Conservation (phyloP, 2,329 filamentous ascomycete genomes). For the Tolypocladium amazonense region DNA sequence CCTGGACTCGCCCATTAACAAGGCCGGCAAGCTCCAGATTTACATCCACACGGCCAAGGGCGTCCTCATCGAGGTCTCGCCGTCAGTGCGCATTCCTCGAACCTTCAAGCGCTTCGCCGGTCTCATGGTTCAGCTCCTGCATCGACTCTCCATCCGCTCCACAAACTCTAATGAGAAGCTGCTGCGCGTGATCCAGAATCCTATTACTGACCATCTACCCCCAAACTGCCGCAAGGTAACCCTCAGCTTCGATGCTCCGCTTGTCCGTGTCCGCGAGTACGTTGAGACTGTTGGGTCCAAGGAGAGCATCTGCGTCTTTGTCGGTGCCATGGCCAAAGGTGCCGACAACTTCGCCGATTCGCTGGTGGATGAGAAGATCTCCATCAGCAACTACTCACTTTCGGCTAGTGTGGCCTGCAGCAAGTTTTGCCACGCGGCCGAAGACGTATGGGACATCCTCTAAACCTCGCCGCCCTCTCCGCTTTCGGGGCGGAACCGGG, state of each 20-base stretch:
- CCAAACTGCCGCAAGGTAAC: conserved; percentile 98
- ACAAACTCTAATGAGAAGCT: conserved; percentile 97
- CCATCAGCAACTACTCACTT: conserved; percentile 95
- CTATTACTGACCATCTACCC: conserved; percentile 91
- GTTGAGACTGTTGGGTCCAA: conserved; percentile 66
- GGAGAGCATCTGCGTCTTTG: conserved; percentile 95
- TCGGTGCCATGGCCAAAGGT: conserved; percentile 97
- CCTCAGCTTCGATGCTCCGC: conserved; percentile 81
- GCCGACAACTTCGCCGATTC: conserved; percentile 89
- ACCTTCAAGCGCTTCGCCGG: conserved; percentile 99
- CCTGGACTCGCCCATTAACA: conserved; percentile 97
- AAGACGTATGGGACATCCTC: conserved; percentile 91
- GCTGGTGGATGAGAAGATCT: conserved; percentile 93
- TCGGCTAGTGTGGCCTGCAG: conserved; percentile 97
- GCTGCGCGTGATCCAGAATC: conserved; percentile 93
- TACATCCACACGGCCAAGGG: conserved; percentile 98
- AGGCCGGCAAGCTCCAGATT: conserved; percentile 93
- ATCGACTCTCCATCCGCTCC: conserved; percentile 89
- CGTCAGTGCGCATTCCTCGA: conserved; percentile 92
- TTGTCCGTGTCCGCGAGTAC: conserved; percentile 84
- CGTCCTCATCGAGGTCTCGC: conserved; percentile 93
- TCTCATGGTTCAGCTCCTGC: conserved; percentile 95
- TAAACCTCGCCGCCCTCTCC: conserved; percentile 31
- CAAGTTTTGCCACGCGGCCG: conserved; percentile 97
- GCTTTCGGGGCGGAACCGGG: background rate